Conservation (phyloP, 257 asterid genomes). For the Orobanche coerulescens region DNA sequence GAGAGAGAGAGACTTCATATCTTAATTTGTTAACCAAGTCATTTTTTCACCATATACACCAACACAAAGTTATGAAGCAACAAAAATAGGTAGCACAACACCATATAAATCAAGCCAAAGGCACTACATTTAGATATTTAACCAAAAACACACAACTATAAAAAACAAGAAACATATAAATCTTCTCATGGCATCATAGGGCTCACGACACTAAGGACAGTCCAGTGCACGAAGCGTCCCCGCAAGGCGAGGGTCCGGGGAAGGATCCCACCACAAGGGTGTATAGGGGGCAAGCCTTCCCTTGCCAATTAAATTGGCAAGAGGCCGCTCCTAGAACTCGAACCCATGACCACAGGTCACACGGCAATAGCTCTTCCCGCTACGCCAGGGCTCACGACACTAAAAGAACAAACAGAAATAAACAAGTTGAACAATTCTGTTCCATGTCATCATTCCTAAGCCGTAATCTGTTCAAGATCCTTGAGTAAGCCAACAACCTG, state of each 20-base stretch:
- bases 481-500: slow-evolving; percentile 86
- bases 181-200: slow-evolving; percentile 24
- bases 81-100: not conserved
- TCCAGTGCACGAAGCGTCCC: not conserved
- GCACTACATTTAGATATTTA: slow-evolving; percentile 21
- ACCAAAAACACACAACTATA: slow-evolving; percentile 18
- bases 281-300: no score
- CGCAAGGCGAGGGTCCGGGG: no score
- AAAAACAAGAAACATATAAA: slow-evolving; percentile 21
- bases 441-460: slow-evolving; percentile 20
- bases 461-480: slow-evolving; percentile 59
- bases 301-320: no score
- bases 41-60: not conserved
- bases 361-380: no score
- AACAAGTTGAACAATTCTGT: not conserved
- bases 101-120: slow-evolving; percentile 18
- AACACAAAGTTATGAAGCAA: not conserved
- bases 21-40: no score
- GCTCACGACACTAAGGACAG: slow-evolving; percentile 1
- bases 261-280: no score
- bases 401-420: not conserved
- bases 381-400: no score
- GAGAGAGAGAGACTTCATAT: no score
- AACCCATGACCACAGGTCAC: no score
- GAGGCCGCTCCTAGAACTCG: no score